Conservation (phyloP, 2,329 filamentous ascomycete species). For the Pseudogymnoascus sp. region DNA sequence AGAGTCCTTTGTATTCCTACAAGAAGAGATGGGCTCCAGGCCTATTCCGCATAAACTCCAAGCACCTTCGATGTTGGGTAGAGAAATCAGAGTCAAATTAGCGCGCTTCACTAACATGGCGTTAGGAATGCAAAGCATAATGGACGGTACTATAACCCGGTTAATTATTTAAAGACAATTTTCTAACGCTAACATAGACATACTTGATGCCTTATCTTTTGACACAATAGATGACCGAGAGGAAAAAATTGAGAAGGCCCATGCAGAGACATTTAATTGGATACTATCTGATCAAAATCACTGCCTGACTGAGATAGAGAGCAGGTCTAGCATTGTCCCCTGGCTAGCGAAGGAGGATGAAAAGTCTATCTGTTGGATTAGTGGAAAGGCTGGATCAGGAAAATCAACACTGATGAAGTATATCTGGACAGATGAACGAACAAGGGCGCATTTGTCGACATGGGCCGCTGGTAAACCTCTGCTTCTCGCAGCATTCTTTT, state of each 20-base stretch:
- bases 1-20: neutral
- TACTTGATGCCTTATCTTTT: neutral
- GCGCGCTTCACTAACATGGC: neutral
- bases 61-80: neutral
- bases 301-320: neutral
- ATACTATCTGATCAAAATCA: neutral
- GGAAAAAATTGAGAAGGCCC: neutral
- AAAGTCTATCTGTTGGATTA: neutral
- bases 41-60: neutral
- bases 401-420: neutral
- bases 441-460: neutral
- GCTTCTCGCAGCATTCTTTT: neutral
- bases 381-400: neutral
- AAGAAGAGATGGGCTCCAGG: neutral
- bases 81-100: neutral
- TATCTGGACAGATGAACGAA: neutral
- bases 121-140: neutral
- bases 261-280: neutral
- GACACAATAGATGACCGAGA: neutral
- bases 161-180: neutral
- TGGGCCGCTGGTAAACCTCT: neutral
- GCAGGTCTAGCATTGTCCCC: neutral
- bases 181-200: neutral
- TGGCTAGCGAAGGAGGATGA: neutral
- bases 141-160: neutral